These are phyloP conservation scores for Crotalaria pallida DNA, from an alignment of 306 rosid genomes.

Conservation along the genomic window DNA sequence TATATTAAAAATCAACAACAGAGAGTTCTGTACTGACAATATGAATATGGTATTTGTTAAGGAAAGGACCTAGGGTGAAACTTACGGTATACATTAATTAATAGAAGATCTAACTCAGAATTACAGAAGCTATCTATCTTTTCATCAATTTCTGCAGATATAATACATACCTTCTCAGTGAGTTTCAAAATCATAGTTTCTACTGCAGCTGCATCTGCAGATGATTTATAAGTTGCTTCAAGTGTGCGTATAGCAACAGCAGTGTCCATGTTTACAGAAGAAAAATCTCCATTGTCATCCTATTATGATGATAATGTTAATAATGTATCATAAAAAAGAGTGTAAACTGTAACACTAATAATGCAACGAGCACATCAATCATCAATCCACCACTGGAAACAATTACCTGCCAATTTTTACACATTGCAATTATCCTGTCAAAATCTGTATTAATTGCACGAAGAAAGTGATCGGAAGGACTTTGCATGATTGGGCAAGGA, in stretches of 20 bases:
- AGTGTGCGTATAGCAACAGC: conserved; percentile 99
- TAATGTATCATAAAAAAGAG: neutral
- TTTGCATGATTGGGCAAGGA: conserved; percentile 99
- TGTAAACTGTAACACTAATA: neutral
- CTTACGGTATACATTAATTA: neutral
- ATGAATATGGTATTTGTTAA: neutral
- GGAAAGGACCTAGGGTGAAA: neutral
- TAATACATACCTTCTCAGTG: conserved; percentile 68
- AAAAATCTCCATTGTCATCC: conserved; percentile 95
- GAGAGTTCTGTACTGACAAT: neutral
- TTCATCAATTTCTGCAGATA: neutral
- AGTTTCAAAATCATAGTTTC: conserved; percentile 87
- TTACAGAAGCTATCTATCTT: neutral
- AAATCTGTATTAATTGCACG: conserved; percentile 97
- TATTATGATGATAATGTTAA: conserved; percentile 34
- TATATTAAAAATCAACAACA: neutral
- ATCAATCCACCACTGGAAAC: neutral
- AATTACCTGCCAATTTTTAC: conserved; percentile 98
- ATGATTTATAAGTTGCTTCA: conserved; percentile 94
- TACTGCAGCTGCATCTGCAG: conserved; percentile 89
- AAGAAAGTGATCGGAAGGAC: conserved; percentile 97
- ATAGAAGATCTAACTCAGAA: neutral
- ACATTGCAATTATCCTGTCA: conserved; percentile 95
- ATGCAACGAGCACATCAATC: neutral
- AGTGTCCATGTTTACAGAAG: conserved; percentile 97